These are phyloP conservation scores for Aeminium ludgeri DNA, from an alignment of 495 filamentous ascomycete species.

Conservation along the genomic window DNA sequence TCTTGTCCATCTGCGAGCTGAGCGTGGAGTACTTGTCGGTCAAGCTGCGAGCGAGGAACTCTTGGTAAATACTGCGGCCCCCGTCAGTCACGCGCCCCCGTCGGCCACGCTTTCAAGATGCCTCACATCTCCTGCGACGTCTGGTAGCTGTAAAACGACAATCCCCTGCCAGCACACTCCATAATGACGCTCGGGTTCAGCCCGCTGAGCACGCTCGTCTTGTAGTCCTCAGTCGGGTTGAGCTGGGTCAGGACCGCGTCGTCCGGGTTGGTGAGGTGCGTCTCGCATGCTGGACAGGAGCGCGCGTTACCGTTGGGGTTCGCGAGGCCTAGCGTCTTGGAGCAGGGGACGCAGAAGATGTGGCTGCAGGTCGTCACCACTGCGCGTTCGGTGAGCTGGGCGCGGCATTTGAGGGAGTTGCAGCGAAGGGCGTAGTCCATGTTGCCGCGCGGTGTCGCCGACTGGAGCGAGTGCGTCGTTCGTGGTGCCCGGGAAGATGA, in stretches of 20 bases:
- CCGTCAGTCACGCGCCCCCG: conserved; percentile 1
- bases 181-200: conserved; percentile 70
- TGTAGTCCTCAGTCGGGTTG: conserved; percentile 84
- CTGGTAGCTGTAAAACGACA: conserved; percentile 86
- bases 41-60: conserved; percentile 52
- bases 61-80: conserved; percentile 57
- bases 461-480: not conserved
- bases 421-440: conserved; percentile 54
- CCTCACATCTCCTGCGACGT: conserved; percentile 72
- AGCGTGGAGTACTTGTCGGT: conserved; percentile 57
- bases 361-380: conserved; percentile 93
- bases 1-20: conserved; percentile 57
- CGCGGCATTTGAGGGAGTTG: conserved; percentile 66
- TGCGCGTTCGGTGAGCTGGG: conserved; percentile 54
- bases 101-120: not conserved
- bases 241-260: conserved; percentile 62
- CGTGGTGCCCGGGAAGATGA: not conserved
- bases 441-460: not conserved
- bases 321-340: conserved; percentile 48
- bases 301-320: conserved; percentile 37
- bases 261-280: conserved; percentile 51
- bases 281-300: conserved; percentile 69
- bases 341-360: conserved; percentile 69
- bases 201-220: conserved; percentile 75
- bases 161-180: conserved; percentile 71